Evolutionary conservation across 139 green algal species (phyloP).

Genomic region (Coelastrella sp.): DNA sequence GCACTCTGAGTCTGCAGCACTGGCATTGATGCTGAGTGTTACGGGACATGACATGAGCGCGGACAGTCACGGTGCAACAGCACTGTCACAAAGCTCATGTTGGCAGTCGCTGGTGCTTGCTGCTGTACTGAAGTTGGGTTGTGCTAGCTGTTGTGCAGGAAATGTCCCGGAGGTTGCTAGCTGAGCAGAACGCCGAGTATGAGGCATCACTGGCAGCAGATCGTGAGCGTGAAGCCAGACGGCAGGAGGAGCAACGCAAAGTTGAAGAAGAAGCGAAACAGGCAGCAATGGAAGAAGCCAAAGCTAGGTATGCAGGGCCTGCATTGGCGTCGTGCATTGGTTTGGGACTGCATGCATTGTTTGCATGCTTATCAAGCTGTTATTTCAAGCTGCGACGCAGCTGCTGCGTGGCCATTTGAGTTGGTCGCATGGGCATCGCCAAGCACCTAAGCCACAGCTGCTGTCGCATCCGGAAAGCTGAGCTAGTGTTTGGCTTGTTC

Average conservation of each 20-base stretch:
- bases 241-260: slow-evolving; percentile 50
- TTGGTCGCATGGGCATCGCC: too few relatives aligned
- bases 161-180: slow-evolving; percentile 66
- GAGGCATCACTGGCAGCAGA: slow-evolving; percentile 79
- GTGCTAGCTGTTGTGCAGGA: slow-evolving; percentile 60
- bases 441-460: too few relatives aligned
- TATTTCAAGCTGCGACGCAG: too few relatives aligned
- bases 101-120: neutral
- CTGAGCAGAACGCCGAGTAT: slow-evolving; percentile 88
- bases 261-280: slow-evolving; percentile 47
- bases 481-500: too few relatives aligned
- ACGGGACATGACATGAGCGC: too few relatives aligned
- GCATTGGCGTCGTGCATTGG: neutral
- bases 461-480: too few relatives aligned
- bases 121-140: neutral
- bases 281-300: slow-evolving; percentile 47
- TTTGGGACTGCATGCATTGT: too few relatives aligned
- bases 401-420: too few relatives aligned
- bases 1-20: too few relatives aligned
- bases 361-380: too few relatives aligned
- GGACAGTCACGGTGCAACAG: neutral
- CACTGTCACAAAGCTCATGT: neutral
- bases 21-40: too few relatives aligned
- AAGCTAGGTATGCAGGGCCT: slow-evolving; percentile 23
- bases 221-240: slow-evolving; percentile 56